Evolutionary conservation across 2,329 filamentous ascomycete species (phyloP), one percentile per base, ranked within the genome.

Genomic region (Fusarium setosum): DNA sequence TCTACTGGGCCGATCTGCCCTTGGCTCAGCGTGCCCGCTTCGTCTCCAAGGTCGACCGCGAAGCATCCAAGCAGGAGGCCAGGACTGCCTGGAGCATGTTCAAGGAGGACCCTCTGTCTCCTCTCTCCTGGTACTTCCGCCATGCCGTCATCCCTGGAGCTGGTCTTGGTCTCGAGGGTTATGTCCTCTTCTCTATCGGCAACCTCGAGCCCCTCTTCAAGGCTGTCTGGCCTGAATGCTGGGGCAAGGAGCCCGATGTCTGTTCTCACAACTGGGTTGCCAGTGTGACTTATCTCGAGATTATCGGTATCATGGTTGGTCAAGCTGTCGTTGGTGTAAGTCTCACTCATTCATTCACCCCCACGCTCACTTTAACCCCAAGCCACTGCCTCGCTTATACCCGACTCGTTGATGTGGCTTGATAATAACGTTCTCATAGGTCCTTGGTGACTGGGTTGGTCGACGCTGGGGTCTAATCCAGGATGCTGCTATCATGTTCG

Each of bases 401-500:
- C 26, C 26, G 11, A 6, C n/a, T 34, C 26, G 29, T 21, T 29
- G 44, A 18, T 44, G 17, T 21, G 24, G 59, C 69, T 52, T 55
- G 15, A 37, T 59, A 37, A 40, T 67, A 42, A 72, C 69, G 6
- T 20, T n/a, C 21, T 47, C 29, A 15, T 54, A 85, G 81, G 78
- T 87, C 50, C 86, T 87, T 57, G 86, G 86, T 71, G 85, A 88
- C 71, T 93, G 91, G 91, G 83, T 97, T 67, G 95, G 95, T 70
- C 93, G 95, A 75, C 92, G 95, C 72, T 97, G 91, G 88, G 95
- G 95, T 86, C 86, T 98, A 20, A 97, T 98, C 71, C 95, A 98
- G 80, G 95, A 98, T 80, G 95, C 95, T 40, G 67, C 79, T 63
- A 94, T 98, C 84, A 98, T 98, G 95, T 93, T 97, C 70, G 73